Evolutionary conservation across 129 eudicot species (phyloP).

Genomic region (Flaveria ramosissima): DNA sequence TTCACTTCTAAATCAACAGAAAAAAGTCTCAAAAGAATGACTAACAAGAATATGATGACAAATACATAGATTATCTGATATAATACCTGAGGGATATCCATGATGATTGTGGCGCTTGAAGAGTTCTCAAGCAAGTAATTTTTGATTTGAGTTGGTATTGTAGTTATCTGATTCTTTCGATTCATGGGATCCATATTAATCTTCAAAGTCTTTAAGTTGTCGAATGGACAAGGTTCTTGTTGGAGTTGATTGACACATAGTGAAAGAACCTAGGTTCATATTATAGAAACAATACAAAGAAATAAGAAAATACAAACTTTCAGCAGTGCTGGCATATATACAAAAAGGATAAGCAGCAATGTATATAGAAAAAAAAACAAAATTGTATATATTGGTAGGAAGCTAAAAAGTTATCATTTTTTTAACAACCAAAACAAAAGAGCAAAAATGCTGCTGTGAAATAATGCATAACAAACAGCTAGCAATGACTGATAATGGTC

Average conservation of each 20-base stretch:
- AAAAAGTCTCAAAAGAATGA: neutral
- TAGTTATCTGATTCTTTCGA: neutral
- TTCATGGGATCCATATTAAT: neutral
- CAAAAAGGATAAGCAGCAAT: neutral
- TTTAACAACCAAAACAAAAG: neutral
- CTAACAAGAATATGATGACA: neutral
- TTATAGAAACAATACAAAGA: slow-evolving; percentile 7
- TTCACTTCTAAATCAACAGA: neutral
- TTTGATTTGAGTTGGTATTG: neutral
- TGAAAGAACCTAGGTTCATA: slow-evolving; percentile 9
- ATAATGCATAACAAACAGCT: neutral
- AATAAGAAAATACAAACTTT: neutral
- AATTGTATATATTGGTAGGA: neutral
- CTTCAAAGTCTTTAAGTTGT: slow-evolving; percentile 17
- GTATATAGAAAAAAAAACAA: neutral
- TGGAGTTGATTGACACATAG: neutral
- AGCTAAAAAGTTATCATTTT: neutral
- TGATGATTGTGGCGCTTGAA: slow-evolving; percentile 5
- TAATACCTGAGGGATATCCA: slow-evolving; percentile 13
- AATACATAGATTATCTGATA: neutral
- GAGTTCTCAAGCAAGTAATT: slow-evolving; percentile 28
- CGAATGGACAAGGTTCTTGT: neutral
- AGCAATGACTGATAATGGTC: neutral
- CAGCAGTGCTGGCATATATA: neutral
- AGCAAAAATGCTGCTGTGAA: neutral